A percentile compares a stretch with the other conserved stretches of the same genome.
These are phyloP conservation scores for Thelephora ganbajun DNA, from an alignment of 768 basidiomycete species.

Conservation along the genomic window DNA sequence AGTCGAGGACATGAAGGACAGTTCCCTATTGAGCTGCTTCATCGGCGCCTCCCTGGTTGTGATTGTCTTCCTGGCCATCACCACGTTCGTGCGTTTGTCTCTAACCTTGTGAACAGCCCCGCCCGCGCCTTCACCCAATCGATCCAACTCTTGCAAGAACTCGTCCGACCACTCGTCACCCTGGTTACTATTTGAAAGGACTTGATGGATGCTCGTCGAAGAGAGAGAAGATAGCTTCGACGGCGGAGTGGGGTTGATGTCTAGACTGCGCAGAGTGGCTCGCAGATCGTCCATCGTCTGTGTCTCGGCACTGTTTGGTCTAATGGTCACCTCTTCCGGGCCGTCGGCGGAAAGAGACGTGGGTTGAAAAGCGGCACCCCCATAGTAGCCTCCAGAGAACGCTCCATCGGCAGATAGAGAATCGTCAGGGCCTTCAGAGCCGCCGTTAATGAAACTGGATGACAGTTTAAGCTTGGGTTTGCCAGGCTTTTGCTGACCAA, in stretches of 20 bases:
- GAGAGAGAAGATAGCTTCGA: constrained; percentile 11
- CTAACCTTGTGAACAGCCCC: constrained; percentile 92
- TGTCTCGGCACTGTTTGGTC: constrained; percentile 14
- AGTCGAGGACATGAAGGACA: constrained; percentile 78
- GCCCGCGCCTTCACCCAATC: constrained; percentile 90
- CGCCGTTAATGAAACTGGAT: background rate
- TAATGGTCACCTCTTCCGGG: constrained; percentile 27
- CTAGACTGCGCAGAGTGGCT: constrained; percentile 12
- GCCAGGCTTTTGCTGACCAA: constrained; percentile 16
- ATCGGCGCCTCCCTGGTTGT: constrained; percentile 82
- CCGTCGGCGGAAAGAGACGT: constrained; percentile 21
- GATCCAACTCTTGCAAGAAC: constrained; percentile 56
- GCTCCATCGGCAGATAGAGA: constrained; percentile 6
- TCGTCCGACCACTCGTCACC: constrained; percentile 46
- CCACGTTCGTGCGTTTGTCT: constrained; percentile 62
- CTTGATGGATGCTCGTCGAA: constrained; percentile 16
- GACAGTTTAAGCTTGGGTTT: constrained; percentile 23
- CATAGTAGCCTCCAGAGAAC: constrained; percentile 14
- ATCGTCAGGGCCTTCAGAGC: constrained; percentile 8
- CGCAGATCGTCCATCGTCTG: constrained; percentile 6
- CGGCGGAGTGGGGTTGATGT: constrained; percentile 24
- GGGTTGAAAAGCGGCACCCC: constrained; percentile 14
- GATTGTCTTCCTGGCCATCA: constrained; percentile 93
- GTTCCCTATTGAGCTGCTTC: constrained; percentile 86
- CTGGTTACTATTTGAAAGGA: constrained; percentile 19